Conservation (phyloP, 371 early-diverging fungal species). For the Vairimorpha ceranae region DNA sequence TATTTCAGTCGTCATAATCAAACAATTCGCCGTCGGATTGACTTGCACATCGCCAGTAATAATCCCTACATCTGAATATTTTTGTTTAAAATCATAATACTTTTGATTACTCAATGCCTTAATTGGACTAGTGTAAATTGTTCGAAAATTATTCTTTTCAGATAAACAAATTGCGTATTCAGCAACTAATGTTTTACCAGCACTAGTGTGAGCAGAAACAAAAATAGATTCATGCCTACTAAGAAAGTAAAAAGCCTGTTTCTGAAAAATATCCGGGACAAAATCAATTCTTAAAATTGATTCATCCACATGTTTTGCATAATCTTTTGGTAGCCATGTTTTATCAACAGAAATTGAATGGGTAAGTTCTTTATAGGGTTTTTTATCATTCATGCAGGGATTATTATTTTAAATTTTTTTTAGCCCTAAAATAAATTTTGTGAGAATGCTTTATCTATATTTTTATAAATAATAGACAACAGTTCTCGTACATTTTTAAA, state of each 20-base stretch:
- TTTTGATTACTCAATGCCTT: conserved; percentile 98
- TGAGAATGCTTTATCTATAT: background rate
- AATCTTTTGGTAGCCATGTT: conserved; percentile 42
- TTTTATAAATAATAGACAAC: background rate
- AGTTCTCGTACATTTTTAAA: background rate
- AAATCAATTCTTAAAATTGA: conserved; percentile 64
- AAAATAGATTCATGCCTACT: conserved; percentile 86
- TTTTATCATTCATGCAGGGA: conserved; percentile 8
- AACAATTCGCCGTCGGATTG: conserved; percentile 79
- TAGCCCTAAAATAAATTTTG: background rate
- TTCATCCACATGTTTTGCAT: conserved; percentile 32
- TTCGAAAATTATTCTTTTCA: conserved; percentile 62
- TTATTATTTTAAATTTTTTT: background rate
- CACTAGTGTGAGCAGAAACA: conserved; percentile 97
- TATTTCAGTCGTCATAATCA: conserved; percentile 99
- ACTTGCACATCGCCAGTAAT: conserved; percentile 97
- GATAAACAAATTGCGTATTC: conserved; percentile 92
- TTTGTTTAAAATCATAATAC: conserved; percentile 81
- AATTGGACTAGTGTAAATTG: conserved; percentile 97
- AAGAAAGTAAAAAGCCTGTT: conserved; percentile 86
- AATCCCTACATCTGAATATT: conserved; percentile 82
- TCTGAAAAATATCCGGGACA: conserved; percentile 94
- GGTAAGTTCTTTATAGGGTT: background rate
- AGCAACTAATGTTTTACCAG: conserved; percentile 97
- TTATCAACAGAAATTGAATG: conserved; percentile 8